A percentile compares a stretch with the other conserved stretches of the same genome.
These are phyloP conservation scores for Zasmidium citrigriseum DNA, from an alignment of 2,329 filamentous ascomycete species.

Conservation along the genomic window DNA sequence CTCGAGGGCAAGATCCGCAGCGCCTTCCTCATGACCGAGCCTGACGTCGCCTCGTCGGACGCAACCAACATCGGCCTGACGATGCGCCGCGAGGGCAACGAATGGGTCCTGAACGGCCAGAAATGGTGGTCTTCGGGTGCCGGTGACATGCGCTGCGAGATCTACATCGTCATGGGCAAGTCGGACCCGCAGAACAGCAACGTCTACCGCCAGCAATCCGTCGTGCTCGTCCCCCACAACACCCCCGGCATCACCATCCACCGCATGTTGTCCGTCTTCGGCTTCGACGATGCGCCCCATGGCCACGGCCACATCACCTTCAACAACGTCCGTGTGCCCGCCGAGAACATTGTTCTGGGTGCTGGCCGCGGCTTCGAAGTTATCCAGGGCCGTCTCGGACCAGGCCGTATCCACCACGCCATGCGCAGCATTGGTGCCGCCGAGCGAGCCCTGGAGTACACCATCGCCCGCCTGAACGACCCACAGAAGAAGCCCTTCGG, in stretches of 20 bases:
- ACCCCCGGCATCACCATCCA: constrained; percentile 87
- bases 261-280: constrained; percentile 91
- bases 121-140: constrained; percentile 99
- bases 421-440: constrained; percentile 93
- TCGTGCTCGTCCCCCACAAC: constrained; percentile 80
- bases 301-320: constrained; percentile 94
- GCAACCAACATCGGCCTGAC: constrained; percentile 59
- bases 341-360: constrained; percentile 81
- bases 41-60: constrained; percentile 52
- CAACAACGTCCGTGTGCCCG: constrained; percentile 84
- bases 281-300: constrained; percentile 97
- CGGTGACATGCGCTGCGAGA: constrained; percentile 84
- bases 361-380: constrained; percentile 96
- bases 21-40: constrained; percentile 50
- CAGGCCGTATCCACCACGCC: constrained; percentile 94
- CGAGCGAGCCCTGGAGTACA: constrained; percentile 89
- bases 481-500: constrained; percentile 87
- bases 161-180: constrained; percentile 98
- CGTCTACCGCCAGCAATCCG: constrained; percentile 87
- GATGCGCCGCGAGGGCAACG: constrained; percentile 79
- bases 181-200: constrained; percentile 73
- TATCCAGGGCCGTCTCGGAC: constrained; percentile 93
- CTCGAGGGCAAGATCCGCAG: constrained; percentile 52
- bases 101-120: constrained; percentile 89
- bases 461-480: constrained; percentile 93